These are phyloP conservation scores for Mortierella sp. DNA, from an alignment of 371 early-diverging fungal species.

Conservation along the genomic window DNA sequence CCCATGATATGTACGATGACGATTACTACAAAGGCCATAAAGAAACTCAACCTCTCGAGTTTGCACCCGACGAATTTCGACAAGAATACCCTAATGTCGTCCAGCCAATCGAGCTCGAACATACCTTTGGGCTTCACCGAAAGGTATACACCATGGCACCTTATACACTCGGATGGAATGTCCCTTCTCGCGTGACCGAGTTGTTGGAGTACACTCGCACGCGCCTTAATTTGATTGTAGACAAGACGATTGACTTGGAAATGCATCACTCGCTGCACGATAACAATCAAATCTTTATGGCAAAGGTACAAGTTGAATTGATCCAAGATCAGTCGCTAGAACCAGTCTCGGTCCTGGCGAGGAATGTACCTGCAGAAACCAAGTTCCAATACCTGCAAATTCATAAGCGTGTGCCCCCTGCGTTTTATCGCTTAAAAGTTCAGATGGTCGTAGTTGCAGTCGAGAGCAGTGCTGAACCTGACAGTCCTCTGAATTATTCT, in stretches of 20 bases:
- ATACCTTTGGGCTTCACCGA: conserved; percentile 38
- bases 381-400: conserved; percentile 42
- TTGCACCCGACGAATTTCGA: conserved; percentile 28
- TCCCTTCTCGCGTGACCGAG: conserved; percentile 32
- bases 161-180: conserved; percentile 45
- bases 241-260: conserved; percentile 9
- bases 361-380: conserved; percentile 43
- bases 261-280: not conserved
- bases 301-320: conserved; percentile 38
- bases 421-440: conserved; percentile 34
- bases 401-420: conserved; percentile 26
- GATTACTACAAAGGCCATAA: conserved; percentile 16
- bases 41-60: conserved; percentile 10
- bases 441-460: conserved; percentile 47
- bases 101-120: conserved; percentile 40
- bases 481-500: not conserved
- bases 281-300: conserved; percentile 19
- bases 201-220: conserved; percentile 30
- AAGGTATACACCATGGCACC: conserved; percentile 43
- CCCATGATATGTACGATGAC: conserved; percentile 6
- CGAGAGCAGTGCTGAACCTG: not conserved
- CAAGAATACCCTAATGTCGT: conserved; percentile 44
- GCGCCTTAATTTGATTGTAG: conserved; percentile 8
- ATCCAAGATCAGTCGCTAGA: conserved; percentile 41
- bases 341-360: conserved; percentile 29